Evolutionary conservation across 2,329 filamentous ascomycete species (phyloP), one percentile per base, ranked within the genome.

Genomic region (Colletotrichum sp.): DNA sequence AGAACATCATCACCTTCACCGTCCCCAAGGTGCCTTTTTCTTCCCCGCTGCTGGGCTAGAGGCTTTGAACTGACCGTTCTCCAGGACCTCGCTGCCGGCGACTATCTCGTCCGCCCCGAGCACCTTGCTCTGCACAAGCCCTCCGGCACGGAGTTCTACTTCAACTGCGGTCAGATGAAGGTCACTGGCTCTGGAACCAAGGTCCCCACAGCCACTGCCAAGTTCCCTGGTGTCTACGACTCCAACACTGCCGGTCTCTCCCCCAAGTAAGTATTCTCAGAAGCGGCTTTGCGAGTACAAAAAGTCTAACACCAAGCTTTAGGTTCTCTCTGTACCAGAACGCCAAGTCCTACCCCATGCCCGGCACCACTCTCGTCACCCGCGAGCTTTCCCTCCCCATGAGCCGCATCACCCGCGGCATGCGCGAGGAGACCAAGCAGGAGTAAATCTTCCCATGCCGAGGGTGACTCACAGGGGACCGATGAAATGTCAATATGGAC

Each of bases 61-160:
- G 10, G 48, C n/a, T 52, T 81, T n/a, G 64, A 75, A 9, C 83
- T 83, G 55, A 83, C 80, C 0, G 81, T 87, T 24, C 84, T 85
- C 2, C 79, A 78, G 63, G 78, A 79, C 48, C 78, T 81, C 2
- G 84, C 85, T 4, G 77, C 79, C 2, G 85, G 85, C 7, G 81
- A 87, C 59, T 87, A 87, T 77, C 80, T 87, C 24, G 75, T 87
- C 24, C 79, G 86, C 13, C 81, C 86, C 61, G 86, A 87, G 78
- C 86, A 88, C 74, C 85, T 88, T 73, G 86, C 80, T 12, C 83
- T 88, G n/a, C 86, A 87, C 80, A 84, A 84, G 77, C 43, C 65
- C 12, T 84, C 61, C 43, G 75, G 75, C 66, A 78, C 78, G 30
- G 77, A 87, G 77, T 84, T 86, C 78, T 87, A 87, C 78, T 84